Base-by-base conservation (phyloP, 2,329 filamentous ascomycete species). In the Arthroderma sp. region DNA sequence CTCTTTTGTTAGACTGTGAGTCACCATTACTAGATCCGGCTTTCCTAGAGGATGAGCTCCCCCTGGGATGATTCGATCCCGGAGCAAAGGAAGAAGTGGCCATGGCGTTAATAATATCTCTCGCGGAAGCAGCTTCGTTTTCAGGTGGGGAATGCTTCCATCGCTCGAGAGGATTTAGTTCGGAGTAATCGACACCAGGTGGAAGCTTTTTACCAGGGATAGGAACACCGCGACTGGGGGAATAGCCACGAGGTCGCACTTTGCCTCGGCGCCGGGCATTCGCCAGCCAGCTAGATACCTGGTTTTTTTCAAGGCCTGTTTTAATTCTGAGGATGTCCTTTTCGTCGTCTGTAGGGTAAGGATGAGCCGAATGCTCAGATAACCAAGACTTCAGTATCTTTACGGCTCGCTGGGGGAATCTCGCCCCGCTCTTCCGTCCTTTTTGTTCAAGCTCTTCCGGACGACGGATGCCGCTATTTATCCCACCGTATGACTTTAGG, bases 241-340 rank as follows among this genome's bases (percentile, higher is more conserved):
- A 88, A 11, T 74, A 77, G 29, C 77, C 78, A 50, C 81, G 73
- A 39, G 77, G 78, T 40, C 80, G 77, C 44, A 83, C 78, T 66
- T 94, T 94, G 54, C 84, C 81, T 50, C 87, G 75, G 46, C 87
- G 78, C 37, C 87, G 79, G 46, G 86, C 86, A 62, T 94, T 94
- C 47, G 87, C 87, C 39, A 94, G 77, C 87, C 87, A 94, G 60
- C 93, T 94, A 7, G 81, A 81, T 54, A 94, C 89, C 57, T 95
- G 88, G 9, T 74, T 82, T 55, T 85, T 78, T 60, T 78, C 87
- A 36, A 95, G 71, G 5, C 86, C 85, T 1, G 87, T 94, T 54
- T 83, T 75, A 39, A 75, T 73, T 61, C 86, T 82, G 28, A 95
- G 70, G 49, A 78, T 74, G 52, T 87, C 83, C 57, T 89, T 93